phyloP scores from a whole-genome alignment of 2,329 filamentous ascomycete genomes.

The Westerdykella ornata region DNA sequence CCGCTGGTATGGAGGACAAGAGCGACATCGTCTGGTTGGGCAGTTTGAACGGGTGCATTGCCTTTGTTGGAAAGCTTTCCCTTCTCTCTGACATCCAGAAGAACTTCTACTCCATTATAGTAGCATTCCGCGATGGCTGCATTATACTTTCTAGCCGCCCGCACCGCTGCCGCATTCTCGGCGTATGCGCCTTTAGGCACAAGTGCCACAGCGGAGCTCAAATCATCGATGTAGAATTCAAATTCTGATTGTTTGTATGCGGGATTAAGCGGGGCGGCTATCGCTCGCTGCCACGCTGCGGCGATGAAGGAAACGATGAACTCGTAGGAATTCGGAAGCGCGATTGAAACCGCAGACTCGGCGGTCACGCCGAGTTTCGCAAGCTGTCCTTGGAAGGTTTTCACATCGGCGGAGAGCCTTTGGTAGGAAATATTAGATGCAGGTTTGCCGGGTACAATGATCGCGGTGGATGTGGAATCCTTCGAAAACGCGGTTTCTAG shows the following conservation, averaged over 20 bases:
- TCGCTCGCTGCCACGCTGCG: slow-evolving; percentile 74
- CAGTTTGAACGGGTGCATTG: slow-evolving; percentile 44
- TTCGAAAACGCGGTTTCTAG: slow-evolving; percentile 53
- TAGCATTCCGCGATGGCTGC: slow-evolving; percentile 84
- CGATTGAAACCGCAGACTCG: slow-evolving; percentile 70
- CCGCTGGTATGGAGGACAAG: slow-evolving; percentile 78
- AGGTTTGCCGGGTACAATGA: slow-evolving; percentile 66
- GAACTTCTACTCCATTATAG: slow-evolving; percentile 65
- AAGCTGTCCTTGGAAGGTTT: slow-evolving; percentile 68
- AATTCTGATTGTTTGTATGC: slow-evolving; percentile 86
- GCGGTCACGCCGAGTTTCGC: slow-evolving; percentile 65
- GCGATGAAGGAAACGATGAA: slow-evolving; percentile 84
- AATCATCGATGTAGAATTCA: slow-evolving; percentile 85
- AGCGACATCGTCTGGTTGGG: slow-evolving; percentile 71
- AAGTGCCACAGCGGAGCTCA: slow-evolving; percentile 70
- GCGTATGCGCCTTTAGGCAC: slow-evolving; percentile 65
- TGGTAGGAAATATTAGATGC: slow-evolving; percentile 64
- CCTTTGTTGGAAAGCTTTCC: slow-evolving; percentile 57
- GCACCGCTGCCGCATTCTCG: slow-evolving; percentile 62
- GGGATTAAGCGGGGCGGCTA: slow-evolving; percentile 81
- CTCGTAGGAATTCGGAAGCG: slow-evolving; percentile 76
- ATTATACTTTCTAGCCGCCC: slow-evolving; percentile 70
- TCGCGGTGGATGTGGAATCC: slow-evolving; percentile 50
- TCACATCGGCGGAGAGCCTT: slow-evolving; percentile 59
- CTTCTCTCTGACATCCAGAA: slow-evolving; percentile 68